Base-by-base conservation (phyloP, 2,329 filamentous ascomycete genomes). In the Didymella arachidicola region DNA sequence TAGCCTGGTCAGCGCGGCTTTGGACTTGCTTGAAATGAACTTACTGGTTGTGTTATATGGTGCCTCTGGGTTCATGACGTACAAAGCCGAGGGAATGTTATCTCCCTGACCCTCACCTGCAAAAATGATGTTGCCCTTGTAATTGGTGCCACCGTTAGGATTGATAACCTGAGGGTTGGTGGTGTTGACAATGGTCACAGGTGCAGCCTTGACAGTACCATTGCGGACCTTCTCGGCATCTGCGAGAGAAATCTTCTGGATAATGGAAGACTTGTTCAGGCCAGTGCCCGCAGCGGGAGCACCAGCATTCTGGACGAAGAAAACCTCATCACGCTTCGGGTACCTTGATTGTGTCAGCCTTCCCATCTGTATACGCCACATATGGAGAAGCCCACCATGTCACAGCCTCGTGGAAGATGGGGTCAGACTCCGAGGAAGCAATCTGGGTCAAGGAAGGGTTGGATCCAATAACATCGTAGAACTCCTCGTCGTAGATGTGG, bases 401-500 rank as follows among this genome's bases (percentile, higher is more conserved):
- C 16, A 69, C 67, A 18, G 67, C 67, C 47, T 69, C 67, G 36
- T 69, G 67, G 51, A 69, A 69, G 49, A 69, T 63, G 16, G 67
- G 67, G 18, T 69, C 67, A 10, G 64, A 61, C 8, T 61, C 62
- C 10, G 67, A 69, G 22, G 65, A 61, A 7, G 67, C 67, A 30
- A 69, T 69, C 36, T 58, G 53, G 18, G 67, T 68, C 57, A 69
- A 53, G 19, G 65, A 67, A 7, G 67, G 67, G 34, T 66, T 57
- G 7, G 57, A 48, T 41, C 67, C 67, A 55, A 69, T 69, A 18
- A 69, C 67, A 49, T 69, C 64, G 42, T 63, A 67, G 26, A 69
- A 69, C 32, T 69, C 67, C 14, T 67, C 60, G n/a, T 69, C 67
- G 47, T 67, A 69, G 50, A 69, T 63, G 59, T 68, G 67, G 53